phyloP scores from a whole-genome alignment of 1,139 yeast species.

The Wickerhamomyces sp. region DNA sequence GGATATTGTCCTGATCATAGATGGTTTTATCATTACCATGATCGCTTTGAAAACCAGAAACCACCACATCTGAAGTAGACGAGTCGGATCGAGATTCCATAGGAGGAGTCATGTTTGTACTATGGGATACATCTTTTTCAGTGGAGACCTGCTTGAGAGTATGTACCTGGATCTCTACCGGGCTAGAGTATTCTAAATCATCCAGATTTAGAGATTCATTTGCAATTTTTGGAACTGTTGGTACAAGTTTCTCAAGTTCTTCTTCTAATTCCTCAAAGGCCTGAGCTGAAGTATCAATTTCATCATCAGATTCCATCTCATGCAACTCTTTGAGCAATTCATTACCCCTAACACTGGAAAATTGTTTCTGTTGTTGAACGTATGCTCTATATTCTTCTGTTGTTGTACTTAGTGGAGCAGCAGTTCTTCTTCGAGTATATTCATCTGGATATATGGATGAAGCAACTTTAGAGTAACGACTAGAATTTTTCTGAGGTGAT shows the following conservation, averaged over 20 bases:
- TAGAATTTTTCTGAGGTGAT: neutral
- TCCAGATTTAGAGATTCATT: neutral
- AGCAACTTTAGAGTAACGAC: neutral
- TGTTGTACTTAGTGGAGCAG: neutral
- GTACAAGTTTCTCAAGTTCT: constrained; percentile 11
- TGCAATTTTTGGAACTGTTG: neutral
- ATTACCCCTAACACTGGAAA: neutral
- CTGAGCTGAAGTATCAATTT: neutral
- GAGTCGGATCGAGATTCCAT: neutral
- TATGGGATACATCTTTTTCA: neutral
- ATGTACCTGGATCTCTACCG: constrained; percentile 10
- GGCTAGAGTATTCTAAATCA: neutral
- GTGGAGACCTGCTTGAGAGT: constrained; percentile 8
- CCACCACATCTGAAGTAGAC: neutral
- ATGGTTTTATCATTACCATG: neutral
- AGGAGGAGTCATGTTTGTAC: neutral
- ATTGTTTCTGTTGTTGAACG: neutral
- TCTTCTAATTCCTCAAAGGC: constrained; percentile 13
- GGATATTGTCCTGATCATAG: neutral
- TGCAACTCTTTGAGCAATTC: neutral
- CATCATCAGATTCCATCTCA: neutral
- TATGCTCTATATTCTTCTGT: neutral
- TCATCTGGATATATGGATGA: constrained; percentile 4
- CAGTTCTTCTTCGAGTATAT: constrained; percentile 1
- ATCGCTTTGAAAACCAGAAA: neutral